A percentile compares a stretch with the other conserved stretches of the same genome.
phyloP scores from a whole-genome alignment of 2,329 filamentous ascomycete species.

The Dichotomopilus funicola region DNA sequence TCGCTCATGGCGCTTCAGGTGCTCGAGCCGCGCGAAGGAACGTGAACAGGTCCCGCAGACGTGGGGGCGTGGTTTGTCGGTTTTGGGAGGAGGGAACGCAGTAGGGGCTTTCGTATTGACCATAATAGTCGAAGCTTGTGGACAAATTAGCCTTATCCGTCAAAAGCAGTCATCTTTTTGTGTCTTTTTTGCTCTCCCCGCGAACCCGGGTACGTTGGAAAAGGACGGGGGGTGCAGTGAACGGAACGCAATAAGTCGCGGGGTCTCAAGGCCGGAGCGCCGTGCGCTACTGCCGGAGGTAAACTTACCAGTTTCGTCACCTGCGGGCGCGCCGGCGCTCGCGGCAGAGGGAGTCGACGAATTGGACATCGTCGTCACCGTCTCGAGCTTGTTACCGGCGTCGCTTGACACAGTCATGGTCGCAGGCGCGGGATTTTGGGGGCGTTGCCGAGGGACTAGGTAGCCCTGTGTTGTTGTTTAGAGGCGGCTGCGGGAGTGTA shows the following conservation, averaged over 20 bases:
- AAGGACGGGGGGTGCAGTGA: not conserved
- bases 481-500: not conserved
- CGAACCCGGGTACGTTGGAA: too few species aligned
- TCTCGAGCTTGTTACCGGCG: slow-evolving; percentile 20
- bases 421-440: slow-evolving; percentile 8
- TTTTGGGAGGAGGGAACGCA: slow-evolving; percentile 76
- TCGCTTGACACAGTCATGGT: slow-evolving; percentile 25
- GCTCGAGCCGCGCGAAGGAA: slow-evolving; percentile 90
- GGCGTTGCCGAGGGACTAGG: not conserved
- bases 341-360: slow-evolving; percentile 22
- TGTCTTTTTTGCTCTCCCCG: too few species aligned
- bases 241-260: not conserved
- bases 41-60: slow-evolving; percentile 86
- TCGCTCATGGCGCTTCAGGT: slow-evolving; percentile 93
- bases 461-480: slow-evolving; percentile 11
- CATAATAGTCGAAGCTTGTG: slow-evolving; percentile 41
- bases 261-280: not conserved
- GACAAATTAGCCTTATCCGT: too few species aligned
- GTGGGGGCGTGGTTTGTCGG: slow-evolving; percentile 93
- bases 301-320: slow-evolving; percentile 28
- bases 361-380: slow-evolving; percentile 25
- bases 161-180: too few species aligned
- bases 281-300: not conserved
- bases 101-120: slow-evolving; percentile 40
- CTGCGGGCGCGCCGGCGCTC: slow-evolving; percentile 17